These are phyloP conservation scores for Symbiodinium natans DNA, from an alignment of 73 alveolate species.

Conservation along the genomic window DNA sequence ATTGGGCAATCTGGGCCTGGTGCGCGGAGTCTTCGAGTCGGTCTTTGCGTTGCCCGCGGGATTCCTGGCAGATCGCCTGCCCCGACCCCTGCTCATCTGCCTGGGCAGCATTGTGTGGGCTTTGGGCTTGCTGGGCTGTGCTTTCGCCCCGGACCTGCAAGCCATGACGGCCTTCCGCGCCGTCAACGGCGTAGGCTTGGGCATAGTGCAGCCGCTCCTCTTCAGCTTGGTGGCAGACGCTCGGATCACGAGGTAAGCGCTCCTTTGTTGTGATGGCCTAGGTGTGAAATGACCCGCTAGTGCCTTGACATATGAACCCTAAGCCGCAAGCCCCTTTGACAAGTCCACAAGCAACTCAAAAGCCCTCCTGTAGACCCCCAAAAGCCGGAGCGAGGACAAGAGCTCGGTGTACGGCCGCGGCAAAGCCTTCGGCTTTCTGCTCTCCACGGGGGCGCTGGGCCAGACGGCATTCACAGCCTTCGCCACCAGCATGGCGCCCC, in stretches of 20 bases:
- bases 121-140: not conserved
- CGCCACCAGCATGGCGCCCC: conserved; percentile 15
- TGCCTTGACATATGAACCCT: not conserved
- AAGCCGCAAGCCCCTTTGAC: not conserved
- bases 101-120: not conserved
- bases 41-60: conserved; percentile 62
- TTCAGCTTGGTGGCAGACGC: conserved; percentile 40
- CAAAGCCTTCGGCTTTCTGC: conserved; percentile 24
- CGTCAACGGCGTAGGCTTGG: conserved; percentile 37
- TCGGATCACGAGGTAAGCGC: too few relatives aligned
- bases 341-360: not conserved
- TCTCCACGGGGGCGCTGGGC: conserved; percentile 5
- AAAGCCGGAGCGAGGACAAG: conserved; percentile 3
- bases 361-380: not conserved
- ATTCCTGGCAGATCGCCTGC: conserved; percentile 26
- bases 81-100: conserved; percentile 11
- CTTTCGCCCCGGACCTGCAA: conserved; percentile 29
- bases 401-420: not conserved
- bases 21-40: conserved; percentile 51
- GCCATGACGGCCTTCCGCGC: conserved; percentile 35
- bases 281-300: conserved; percentile 1
- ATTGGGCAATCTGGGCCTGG: conserved; percentile 21
- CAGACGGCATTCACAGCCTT: conserved; percentile 34
- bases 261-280: too few relatives aligned
- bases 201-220: conserved; percentile 48